These are phyloP conservation scores for Dactylellina cionopaga DNA, from an alignment of 2,329 filamentous ascomycete genomes.

Conservation along the genomic window DNA sequence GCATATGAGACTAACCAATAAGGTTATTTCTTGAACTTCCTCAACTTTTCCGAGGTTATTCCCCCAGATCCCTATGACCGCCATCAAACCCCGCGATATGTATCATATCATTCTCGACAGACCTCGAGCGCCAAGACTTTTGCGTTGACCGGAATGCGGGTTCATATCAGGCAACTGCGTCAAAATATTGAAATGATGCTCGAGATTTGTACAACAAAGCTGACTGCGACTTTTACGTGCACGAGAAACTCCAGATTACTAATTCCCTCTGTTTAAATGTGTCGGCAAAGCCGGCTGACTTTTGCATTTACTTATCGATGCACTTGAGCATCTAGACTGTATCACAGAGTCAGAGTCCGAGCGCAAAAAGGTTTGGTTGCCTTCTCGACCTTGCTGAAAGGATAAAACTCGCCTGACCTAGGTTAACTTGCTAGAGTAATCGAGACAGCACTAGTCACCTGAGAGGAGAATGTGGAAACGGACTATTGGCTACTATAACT, in stretches of 20 bases:
- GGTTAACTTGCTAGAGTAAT: no score
- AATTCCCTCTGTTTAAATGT: no score
- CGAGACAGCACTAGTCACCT: no score
- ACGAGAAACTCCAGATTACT: background rate
- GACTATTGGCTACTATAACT: no score
- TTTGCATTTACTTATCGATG: background rate
- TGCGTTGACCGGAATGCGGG: background rate
- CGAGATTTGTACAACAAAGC: constrained; percentile 28
- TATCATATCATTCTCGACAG: background rate
- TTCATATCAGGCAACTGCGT: constrained; percentile 29
- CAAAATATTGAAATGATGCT: constrained; percentile 10
- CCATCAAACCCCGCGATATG: background rate
- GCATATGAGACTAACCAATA: background rate
- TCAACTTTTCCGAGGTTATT: constrained; percentile 39
- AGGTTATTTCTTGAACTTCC: background rate
- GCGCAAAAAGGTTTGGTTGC: no score
- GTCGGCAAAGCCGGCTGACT: constrained; percentile 16
- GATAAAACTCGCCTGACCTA: constrained; percentile 1
- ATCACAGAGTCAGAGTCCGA: no score
- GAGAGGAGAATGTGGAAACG: no score
- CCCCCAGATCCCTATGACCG: constrained; percentile 22
- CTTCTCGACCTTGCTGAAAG: no score
- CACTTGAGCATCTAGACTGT: no score
- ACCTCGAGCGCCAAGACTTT: constrained; percentile 3
- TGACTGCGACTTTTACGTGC: constrained; percentile 24